phyloP scores from a whole-genome alignment of 257 asterid species.

The Petunia axillaris region DNA sequence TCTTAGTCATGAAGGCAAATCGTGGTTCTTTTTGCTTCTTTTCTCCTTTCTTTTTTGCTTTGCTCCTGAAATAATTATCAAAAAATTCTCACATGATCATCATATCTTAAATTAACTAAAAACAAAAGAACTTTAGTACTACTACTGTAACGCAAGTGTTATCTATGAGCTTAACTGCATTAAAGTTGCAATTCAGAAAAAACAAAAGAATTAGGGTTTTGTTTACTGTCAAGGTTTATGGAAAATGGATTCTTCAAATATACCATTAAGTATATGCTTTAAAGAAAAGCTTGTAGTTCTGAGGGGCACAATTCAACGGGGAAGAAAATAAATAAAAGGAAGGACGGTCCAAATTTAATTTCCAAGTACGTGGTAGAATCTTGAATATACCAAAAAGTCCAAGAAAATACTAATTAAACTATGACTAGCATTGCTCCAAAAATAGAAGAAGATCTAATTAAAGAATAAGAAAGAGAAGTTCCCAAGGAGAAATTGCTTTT shows the following conservation, averaged over 20 bases:
- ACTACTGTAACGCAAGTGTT: not conserved
- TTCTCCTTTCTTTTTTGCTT: slow-evolving; percentile 53
- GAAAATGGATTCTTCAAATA: not conserved
- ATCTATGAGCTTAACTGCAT: not conserved
- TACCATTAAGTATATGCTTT: too few species aligned
- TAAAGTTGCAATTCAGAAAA: not conserved
- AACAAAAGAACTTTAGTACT: not conserved
- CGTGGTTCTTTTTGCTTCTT: slow-evolving; percentile 55
- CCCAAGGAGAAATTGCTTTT: not conserved
- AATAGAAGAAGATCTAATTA: not conserved
- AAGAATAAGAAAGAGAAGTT: not conserved
- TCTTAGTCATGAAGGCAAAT: slow-evolving; percentile 67
- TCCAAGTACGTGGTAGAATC: not conserved
- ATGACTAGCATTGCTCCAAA: not conserved
- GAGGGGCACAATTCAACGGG: too few species aligned
- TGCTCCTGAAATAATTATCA: slow-evolving; percentile 35
- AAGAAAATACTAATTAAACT: not conserved
- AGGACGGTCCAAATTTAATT: not conserved
- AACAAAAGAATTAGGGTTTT: slow-evolving; percentile 3
- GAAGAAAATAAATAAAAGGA: not conserved
- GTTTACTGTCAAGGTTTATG: not conserved
- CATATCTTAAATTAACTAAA: not conserved
- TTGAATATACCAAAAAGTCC: not conserved
- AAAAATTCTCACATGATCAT: not conserved
- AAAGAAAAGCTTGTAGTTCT: too few species aligned